Evolutionary conservation across 306 rosid genomes (phyloP), one percentile per base, ranked within the genome.

Genomic region (Psophocarpus tetragonolobus): DNA sequence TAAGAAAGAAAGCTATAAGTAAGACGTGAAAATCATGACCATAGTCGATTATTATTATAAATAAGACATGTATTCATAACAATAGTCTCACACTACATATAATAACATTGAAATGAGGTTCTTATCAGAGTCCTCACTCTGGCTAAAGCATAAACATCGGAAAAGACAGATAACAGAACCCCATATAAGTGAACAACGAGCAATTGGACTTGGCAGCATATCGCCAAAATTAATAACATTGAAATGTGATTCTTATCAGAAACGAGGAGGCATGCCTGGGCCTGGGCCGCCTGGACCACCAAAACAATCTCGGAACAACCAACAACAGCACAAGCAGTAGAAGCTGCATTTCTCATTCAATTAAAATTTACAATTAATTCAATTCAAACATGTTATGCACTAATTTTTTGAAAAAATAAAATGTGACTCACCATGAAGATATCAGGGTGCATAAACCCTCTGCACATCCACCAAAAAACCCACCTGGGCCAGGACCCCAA

Each of bases 241-340:
- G 78, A 73, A 62, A 47, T 50, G 39, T 38, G 36, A 4, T 9
- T 24, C 8, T 5, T 23, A 8, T 87, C 83, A 85, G 77, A 27
- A 85, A 14, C 76, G 88, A 72, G 57, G 80, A 12, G 85, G 88
- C 0, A 83, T 86, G 4, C 81, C 53, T 58, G 73, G 71, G 51
- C 71, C 83, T 4, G 82, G 87, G 11, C 90, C 90, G 3, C 72
- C 80, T 50, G 87, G 92, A 2, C 97, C 97, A 2, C 91, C 92
- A 1, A 92, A 92, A 80, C 97, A 90, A 80, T 76, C 91, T 45
- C 50, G 89, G 3, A 88, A 30, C 84, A 92, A 42, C 86, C 97
- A 87, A 54, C 97, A 92, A 53, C 97, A 92, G 82, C 97, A 92
- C 68, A 92, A 60, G 81, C 93, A 92, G 74, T 51, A 88, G 72